Evolutionary conservation across 768 basidiomycete species (phyloP), one percentile per base, ranked within the genome.

Genomic region (Leucosporidium scottii): DNA sequence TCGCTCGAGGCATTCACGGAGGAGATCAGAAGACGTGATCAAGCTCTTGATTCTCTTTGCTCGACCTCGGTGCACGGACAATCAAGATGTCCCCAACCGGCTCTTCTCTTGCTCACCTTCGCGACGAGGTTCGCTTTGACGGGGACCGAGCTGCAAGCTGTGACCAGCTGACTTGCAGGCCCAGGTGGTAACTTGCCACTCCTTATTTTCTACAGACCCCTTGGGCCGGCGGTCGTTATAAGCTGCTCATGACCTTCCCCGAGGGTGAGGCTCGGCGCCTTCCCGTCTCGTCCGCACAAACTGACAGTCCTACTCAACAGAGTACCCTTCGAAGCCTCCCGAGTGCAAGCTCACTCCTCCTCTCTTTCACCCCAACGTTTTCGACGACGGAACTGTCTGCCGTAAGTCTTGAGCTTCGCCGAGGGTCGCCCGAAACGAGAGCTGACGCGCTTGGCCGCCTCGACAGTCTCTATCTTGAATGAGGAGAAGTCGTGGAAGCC

Each of bases 341-440:
- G 94, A 91, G 82, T 93, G 91, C 53, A 59, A 59, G 44, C 44
- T 59, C 58, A 44, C 21, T 15, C 96, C 94, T 3, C 88, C 94
- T 39, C 81, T 98, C 59, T 97, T 97, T 81, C 94, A 99, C 77
- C 93, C 94, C 31, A 98, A 98, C 77, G 93, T 99, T 62, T 99
- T 97, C 77, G 96, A 96, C 0, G 97, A 93, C 39, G 96, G 96
- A 30, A 99, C 96, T n/a, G 93, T 94, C 34, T 97, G 98, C 76
- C 93, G 34, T 34, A 34, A 34, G 34, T 34, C 98, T 62, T 99
- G 97, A 77, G 96, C 96, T 0, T 97, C 94, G 36, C 96, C 96
- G 30, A 99, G 5, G 5, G 34, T 34, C 10, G 34, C 34, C 34
- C 34, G 4, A 34, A 4, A 5, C 34, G 10, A 34, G 34, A 34